Percentiles rank a stretch among this genome's conserved stretches.
These are phyloP conservation scores for Gossypium thurberi DNA, from an alignment of 345 rosid species.

Conservation along the genomic window DNA sequence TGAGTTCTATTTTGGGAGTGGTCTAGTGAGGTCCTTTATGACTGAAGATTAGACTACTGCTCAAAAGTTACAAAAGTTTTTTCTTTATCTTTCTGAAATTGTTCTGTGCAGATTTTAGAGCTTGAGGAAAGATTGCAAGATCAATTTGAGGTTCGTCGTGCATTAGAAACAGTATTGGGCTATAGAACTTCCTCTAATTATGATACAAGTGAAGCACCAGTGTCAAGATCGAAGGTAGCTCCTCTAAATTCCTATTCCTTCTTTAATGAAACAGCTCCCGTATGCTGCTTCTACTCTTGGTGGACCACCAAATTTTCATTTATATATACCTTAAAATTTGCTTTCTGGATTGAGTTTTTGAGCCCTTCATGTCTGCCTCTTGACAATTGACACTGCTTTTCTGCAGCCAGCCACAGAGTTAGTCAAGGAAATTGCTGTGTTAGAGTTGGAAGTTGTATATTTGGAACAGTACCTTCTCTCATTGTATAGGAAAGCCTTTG, in stretches of 20 bases:
- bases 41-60: neutral
- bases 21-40: neutral
- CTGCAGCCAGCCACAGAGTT: conserved; percentile 69
- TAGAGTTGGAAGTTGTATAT: conserved; percentile 86
- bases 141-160: conserved; percentile 70
- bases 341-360: too few species aligned
- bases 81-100: neutral
- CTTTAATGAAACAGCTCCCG: neutral
- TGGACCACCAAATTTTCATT: neutral
- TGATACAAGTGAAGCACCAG: conserved; percentile 30
- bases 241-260: conserved; percentile 11
- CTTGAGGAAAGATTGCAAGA: conserved; percentile 76
- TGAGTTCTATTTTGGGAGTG: neutral
- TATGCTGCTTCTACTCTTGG: neutral
- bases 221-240: conserved; percentile 52
- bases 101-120: conserved; percentile 57
- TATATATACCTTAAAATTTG: neutral
- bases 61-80: neutral
- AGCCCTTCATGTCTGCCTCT: neutral
- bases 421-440: conserved; percentile 75
- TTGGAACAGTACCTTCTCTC: conserved; percentile 90
- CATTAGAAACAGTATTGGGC: conserved; percentile 79
- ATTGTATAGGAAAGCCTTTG: conserved; percentile 78
- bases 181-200: conserved; percentile 37
- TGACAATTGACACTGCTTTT: conserved; percentile 10